Percentiles rank a stretch among this genome's conserved stretches.
Evolutionary conservation across 2,329 filamentous ascomycete species (phyloP).

Genomic region (Fusarium verrucosum): DNA sequence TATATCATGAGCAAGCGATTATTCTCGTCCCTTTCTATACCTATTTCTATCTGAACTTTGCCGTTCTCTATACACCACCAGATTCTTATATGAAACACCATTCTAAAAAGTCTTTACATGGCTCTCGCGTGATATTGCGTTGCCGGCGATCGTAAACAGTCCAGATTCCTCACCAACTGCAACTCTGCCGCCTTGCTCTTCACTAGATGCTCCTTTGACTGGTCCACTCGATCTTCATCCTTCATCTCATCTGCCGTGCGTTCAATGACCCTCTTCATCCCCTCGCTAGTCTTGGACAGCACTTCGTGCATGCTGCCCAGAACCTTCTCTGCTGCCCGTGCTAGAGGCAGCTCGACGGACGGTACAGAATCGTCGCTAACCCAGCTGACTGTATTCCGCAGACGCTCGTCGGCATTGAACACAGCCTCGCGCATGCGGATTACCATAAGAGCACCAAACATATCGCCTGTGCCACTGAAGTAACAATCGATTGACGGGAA

Average conservation of each 20-base stretch:
- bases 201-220: slow-evolving; percentile 71
- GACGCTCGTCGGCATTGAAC: slow-evolving; percentile 48
- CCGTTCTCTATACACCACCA: slow-evolving; percentile 9
- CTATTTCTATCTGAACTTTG: slow-evolving; percentile 28
- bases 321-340: slow-evolving; percentile 84
- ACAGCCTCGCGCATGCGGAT: slow-evolving; percentile 88
- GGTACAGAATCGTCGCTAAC: slow-evolving; percentile 76
- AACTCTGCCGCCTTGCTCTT: slow-evolving; percentile 89
- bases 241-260: slow-evolving; percentile 55
- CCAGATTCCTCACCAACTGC: slow-evolving; percentile 78
- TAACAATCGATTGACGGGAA: slow-evolving; percentile 91
- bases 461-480: slow-evolving; percentile 96
- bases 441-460: slow-evolving; percentile 94
- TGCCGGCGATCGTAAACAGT: slow-evolving; percentile 72
- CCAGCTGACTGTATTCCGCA: slow-evolving; percentile 73
- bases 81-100: neutral
- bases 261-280: slow-evolving; percentile 64
- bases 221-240: slow-evolving; percentile 56
- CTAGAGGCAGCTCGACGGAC: slow-evolving; percentile 79
- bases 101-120: slow-evolving; percentile 48
- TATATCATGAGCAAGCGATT: slow-evolving; percentile 1
- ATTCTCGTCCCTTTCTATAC: slow-evolving; percentile 12
- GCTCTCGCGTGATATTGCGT: slow-evolving; percentile 68
- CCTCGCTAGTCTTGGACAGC: slow-evolving; percentile 72
- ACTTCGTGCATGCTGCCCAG: slow-evolving; percentile 93